These are phyloP conservation scores for Fusarium keratoplasticum DNA, from an alignment of 2,329 filamentous ascomycete species.

Conservation along the genomic window DNA sequence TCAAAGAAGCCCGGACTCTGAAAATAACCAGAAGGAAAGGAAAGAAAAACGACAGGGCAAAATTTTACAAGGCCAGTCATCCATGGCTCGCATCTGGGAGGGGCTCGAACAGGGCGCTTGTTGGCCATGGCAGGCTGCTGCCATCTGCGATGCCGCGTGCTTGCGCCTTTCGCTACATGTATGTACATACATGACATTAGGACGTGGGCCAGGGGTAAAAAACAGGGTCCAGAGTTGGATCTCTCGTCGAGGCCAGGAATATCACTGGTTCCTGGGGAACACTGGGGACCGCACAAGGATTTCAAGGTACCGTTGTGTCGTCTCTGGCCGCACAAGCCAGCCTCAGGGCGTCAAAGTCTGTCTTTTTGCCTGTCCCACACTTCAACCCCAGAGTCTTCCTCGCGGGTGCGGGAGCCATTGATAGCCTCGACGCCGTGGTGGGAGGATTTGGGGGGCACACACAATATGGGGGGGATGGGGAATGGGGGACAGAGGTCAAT, in stretches of 20 bases:
- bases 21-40: slow-evolving; percentile 28
- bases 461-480: background rate
- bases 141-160: slow-evolving; percentile 24
- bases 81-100: slow-evolving; percentile 14
- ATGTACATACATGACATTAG: slow-evolving; percentile 12
- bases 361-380: slow-evolving; percentile 27
- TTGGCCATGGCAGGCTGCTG: slow-evolving; percentile 20
- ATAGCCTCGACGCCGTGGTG: slow-evolving; percentile 31
- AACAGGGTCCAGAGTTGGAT: slow-evolving; percentile 13
- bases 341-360: background rate
- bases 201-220: slow-evolving; percentile 19
- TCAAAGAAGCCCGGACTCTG: slow-evolving; percentile 1
- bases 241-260: background rate
- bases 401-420: slow-evolving; percentile 34
- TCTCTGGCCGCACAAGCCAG: background rate
- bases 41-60: slow-evolving; percentile 1
- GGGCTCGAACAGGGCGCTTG: slow-evolving; percentile 26
- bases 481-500: slow-evolving; percentile 5
- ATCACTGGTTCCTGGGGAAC: slow-evolving; percentile 31
- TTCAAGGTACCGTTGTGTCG: background rate
- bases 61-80: slow-evolving; percentile 7
- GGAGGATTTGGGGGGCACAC: slow-evolving; percentile 36
- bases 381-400: slow-evolving; percentile 37
- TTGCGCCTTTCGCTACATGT: slow-evolving; percentile 21
- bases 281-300: slow-evolving; percentile 7